Evolutionary conservation across 2,329 filamentous ascomycete genomes (phyloP).

Genomic region (Boeremia lycopersici): DNA sequence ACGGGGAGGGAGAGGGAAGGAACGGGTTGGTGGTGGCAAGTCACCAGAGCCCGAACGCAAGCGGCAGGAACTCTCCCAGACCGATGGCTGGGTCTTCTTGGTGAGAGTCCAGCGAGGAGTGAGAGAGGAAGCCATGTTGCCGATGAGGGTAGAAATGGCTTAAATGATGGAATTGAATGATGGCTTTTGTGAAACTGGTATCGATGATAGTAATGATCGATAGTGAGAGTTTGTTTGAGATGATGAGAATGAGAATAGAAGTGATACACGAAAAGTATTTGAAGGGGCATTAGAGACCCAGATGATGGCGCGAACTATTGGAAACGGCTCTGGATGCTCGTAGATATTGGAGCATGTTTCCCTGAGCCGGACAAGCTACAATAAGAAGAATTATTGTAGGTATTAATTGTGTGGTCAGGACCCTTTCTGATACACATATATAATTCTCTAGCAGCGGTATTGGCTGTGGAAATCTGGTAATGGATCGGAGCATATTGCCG

Average conservation of each 20-base stretch:
- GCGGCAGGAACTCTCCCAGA: neutral
- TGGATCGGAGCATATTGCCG: no score
- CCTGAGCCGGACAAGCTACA: no score
- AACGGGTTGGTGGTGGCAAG: neutral
- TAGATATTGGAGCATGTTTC: no score
- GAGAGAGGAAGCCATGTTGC: neutral
- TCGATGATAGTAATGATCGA: neutral
- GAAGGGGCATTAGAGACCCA: neutral
- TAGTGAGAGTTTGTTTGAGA: neutral
- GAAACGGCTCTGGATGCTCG: no score
- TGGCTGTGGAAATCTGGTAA: no score
- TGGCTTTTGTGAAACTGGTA: neutral
- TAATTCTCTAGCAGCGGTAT: no score
- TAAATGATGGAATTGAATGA: neutral
- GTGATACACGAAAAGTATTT: neutral
- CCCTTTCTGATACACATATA: no score
- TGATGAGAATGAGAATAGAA: neutral
- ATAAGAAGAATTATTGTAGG: no score
- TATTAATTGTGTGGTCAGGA: no score
- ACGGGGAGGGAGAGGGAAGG: no score
- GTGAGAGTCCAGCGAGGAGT: neutral
- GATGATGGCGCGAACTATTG: no score
- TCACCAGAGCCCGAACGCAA: neutral
- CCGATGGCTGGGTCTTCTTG: neutral
- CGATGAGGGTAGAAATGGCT: neutral